Base-by-base conservation (phyloP, 2,329 filamentous ascomycete genomes). In the Chrysosphaeria jannelii region DNA sequence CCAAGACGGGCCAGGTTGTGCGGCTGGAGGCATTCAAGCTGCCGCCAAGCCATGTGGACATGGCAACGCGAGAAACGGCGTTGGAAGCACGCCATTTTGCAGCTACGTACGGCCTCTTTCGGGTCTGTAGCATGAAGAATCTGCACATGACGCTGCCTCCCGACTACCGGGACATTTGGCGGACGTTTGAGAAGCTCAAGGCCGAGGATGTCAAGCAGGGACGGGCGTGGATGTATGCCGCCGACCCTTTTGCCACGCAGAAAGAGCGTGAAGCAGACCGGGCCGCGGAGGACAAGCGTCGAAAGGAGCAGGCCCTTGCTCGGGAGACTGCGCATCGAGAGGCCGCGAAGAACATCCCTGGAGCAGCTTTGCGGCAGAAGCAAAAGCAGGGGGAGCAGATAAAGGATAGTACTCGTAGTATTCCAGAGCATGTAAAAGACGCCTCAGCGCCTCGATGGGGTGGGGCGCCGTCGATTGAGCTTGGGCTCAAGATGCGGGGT, bases 51-150 rank as follows among this genome's bases (percentile, higher is more conserved):
- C 66, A 85, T 38, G 71, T 71, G 34, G 61, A 81, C 28, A 51
- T 85, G 27, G 69, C 75, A 13, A 52, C 57, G 25, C 68, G 74
- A 39, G 57, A 72, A 5, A 85, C 72, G 4, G 65, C 78, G 1
- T 55, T 93, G 7, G 85, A 97, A 48, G 81, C 85, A 11, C 67
- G 71, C 28, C 81, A 97, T 48, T 85, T 88, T 33, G 78, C 79
- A 6, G 85, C 85, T 4, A 75, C 79, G 0, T 93, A 88, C 45
- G 72, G 68, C 3, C 54, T 97, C 6, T 93, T 85, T 39, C 60
- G 85, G 23, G 72, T 93, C 4, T 81, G 74, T 43, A 91, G 71
- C 39, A 89, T 88, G 66, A 78, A 79, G 44, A 93, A 93, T 39
- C 62, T 91, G 35, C 76, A 90, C 39, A 88, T 78, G 51, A 81